These are phyloP conservation scores for Ephemerocybe angulata DNA, from an alignment of 768 basidiomycete genomes.

Conservation along the genomic window DNA sequence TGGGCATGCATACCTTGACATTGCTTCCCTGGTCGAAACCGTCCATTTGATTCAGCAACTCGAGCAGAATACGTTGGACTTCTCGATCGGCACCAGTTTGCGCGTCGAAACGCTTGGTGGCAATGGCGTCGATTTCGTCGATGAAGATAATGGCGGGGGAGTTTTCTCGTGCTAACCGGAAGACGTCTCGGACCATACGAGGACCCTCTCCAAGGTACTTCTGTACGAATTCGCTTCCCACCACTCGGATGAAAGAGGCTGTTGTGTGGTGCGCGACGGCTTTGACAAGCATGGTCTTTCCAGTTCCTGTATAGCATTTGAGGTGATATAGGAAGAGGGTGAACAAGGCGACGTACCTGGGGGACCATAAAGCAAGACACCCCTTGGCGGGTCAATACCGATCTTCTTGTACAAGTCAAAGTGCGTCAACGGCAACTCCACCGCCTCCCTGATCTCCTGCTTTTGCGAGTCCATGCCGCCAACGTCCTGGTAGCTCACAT, in stretches of 20 bases:
- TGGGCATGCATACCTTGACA: conserved; percentile 74
- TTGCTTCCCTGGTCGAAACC: conserved; percentile 99
- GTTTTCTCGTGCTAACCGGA: conserved; percentile 95
- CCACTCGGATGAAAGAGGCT: conserved; percentile 95
- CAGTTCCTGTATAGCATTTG: conserved; percentile 62
- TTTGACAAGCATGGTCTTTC: conserved; percentile 98
- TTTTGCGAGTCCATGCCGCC: conserved; percentile 98
- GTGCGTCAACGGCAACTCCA: conserved; percentile 93
- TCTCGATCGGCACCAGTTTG: conserved; percentile 99
- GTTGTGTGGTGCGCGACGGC: conserved; percentile 99
- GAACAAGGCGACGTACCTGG: conserved; percentile 57
- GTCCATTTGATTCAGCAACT: conserved; percentile 98
- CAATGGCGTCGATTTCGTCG: conserved; percentile 98
- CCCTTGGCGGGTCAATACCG: conserved; percentile 97
- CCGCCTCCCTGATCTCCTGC: conserved; percentile 98
- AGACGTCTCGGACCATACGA: conserved; percentile 99
- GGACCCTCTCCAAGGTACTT: conserved; percentile 99
- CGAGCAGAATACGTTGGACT: conserved; percentile 96
- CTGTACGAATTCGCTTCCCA: conserved; percentile 98
- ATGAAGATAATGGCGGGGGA: conserved; percentile 98
- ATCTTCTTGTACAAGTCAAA: conserved; percentile 99
- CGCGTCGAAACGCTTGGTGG: conserved; percentile 98
- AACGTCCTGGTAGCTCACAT: conserved; percentile 90
- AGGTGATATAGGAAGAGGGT: background rate
- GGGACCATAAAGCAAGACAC: conserved; percentile 94